A percentile compares a stretch with the other conserved stretches of the same genome.
Evolutionary conservation across 768 basidiomycete species (phyloP).

Genomic region (Hericium rajendrae): DNA sequence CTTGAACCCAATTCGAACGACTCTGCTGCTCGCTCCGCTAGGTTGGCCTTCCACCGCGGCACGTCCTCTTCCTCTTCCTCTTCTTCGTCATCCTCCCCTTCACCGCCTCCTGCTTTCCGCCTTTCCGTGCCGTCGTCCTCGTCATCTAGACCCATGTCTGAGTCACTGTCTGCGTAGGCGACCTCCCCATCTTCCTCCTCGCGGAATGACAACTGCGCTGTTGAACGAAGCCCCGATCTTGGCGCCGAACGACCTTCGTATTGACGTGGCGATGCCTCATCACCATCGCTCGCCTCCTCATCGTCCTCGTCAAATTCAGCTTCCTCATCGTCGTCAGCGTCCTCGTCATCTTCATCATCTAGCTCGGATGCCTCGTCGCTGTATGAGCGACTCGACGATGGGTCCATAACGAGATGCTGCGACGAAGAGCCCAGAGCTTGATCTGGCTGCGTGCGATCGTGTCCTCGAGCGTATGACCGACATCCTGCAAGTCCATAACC

Average conservation of each 20-base stretch:
- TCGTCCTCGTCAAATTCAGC: slow-evolving; percentile 22
- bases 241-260: slow-evolving; percentile 12
- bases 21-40: slow-evolving; percentile 41
- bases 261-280: slow-evolving; percentile 4
- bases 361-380: slow-evolving; percentile 14
- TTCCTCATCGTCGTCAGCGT: slow-evolving; percentile 20
- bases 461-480: slow-evolving; percentile 72
- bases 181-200: slow-evolving; percentile 33
- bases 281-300: slow-evolving; percentile 13
- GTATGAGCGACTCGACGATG: slow-evolving; percentile 16
- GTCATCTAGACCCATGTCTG: slow-evolving; percentile 50
- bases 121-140: slow-evolving; percentile 29
- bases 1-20: slow-evolving; percentile 31
- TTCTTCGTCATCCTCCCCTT: slow-evolving; percentile 27
- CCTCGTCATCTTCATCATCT: slow-evolving; percentile 18
- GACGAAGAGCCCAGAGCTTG: slow-evolving; percentile 78
- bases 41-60: slow-evolving; percentile 69
- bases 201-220: slow-evolving; percentile 19
- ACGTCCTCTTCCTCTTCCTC: slow-evolving; percentile 33
- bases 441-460: slow-evolving; percentile 75
- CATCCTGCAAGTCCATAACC: slow-evolving; percentile 96
- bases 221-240: slow-evolving; percentile 9
- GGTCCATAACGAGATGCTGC: slow-evolving; percentile 44
- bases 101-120: slow-evolving; percentile 10
- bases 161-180: slow-evolving; percentile 73